Evolutionary conservation across 768 basidiomycete species (phyloP).

Genomic region (Xerocomellus intermedius): DNA sequence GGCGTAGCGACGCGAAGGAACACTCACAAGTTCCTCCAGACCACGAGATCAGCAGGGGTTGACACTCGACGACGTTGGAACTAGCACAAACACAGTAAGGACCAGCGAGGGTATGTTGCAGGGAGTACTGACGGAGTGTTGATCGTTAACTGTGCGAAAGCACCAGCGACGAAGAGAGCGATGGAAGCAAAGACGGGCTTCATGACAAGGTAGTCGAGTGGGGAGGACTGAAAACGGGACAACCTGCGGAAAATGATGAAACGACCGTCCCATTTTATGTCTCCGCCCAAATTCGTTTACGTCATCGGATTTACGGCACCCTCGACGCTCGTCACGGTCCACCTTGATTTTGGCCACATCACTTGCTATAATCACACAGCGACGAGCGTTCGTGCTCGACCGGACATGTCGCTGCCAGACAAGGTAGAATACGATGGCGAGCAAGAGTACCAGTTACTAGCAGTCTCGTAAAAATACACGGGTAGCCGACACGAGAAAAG

Average conservation of each 20-base stretch:
- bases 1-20: background rate
- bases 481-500: background rate
- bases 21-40: conserved; percentile 54
- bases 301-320: conserved; percentile 7
- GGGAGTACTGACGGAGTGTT: conserved; percentile 67
- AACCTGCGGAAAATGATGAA: conserved; percentile 16
- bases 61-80: conserved; percentile 49
- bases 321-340: background rate
- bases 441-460: background rate
- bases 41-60: conserved; percentile 56
- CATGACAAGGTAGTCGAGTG: conserved; percentile 39
- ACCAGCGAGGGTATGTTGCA: background rate
- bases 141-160: conserved; percentile 50
- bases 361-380: conserved; percentile 18
- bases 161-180: conserved; percentile 42
- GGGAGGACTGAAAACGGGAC: conserved; percentile 13
- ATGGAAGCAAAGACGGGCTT: conserved; percentile 41
- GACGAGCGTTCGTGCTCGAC: too few relatives aligned
- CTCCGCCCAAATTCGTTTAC: conserved; percentile 31
- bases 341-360: too few relatives aligned
- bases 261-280: conserved; percentile 29
- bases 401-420: background rate
- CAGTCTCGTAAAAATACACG: conserved; percentile 9
- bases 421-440: background rate
- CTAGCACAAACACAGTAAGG: conserved; percentile 32